These are phyloP conservation scores for Rhizoclosmatium globosum DNA, from an alignment of 192 early-diverging fungal species.

Conservation along the genomic window DNA sequence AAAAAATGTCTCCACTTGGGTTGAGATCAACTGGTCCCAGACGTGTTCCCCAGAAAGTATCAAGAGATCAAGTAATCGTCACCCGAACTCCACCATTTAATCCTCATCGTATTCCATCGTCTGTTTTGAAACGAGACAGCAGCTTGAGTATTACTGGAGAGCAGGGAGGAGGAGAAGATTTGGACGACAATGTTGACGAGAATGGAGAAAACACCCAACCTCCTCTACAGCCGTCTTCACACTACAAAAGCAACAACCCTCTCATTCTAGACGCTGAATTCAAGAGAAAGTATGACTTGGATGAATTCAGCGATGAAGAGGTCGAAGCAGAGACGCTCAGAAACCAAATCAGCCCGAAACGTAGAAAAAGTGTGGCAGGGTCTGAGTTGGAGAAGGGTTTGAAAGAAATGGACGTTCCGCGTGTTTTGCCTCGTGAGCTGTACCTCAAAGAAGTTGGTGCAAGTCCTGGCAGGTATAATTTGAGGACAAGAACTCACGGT, in stretches of 20 bases:
- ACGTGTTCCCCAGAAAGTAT: background rate
- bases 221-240: background rate
- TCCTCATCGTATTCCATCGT: background rate
- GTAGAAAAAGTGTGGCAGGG: conserved; percentile 18
- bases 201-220: background rate
- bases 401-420: background rate
- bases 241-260: background rate
- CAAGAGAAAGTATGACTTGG: conserved; percentile 31
- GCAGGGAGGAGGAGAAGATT: background rate
- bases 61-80: background rate
- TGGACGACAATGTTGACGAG: background rate
- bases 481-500: background rate
- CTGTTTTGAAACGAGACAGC: background rate
- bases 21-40: conserved; percentile 3
- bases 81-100: conserved; percentile 18
- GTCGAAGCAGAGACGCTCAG: background rate
- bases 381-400: background rate
- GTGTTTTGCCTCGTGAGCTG: background rate
- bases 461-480: background rate
- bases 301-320: conserved; percentile 31
- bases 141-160: background rate
- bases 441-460: background rate
- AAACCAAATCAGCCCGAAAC: conserved; percentile 9
- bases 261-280: conserved; percentile 21
- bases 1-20: background rate